These are phyloP conservation scores for Ophiostoma triangulosporum DNA, from an alignment of 2,329 filamentous ascomycete genomes.

Conservation along the genomic window DNA sequence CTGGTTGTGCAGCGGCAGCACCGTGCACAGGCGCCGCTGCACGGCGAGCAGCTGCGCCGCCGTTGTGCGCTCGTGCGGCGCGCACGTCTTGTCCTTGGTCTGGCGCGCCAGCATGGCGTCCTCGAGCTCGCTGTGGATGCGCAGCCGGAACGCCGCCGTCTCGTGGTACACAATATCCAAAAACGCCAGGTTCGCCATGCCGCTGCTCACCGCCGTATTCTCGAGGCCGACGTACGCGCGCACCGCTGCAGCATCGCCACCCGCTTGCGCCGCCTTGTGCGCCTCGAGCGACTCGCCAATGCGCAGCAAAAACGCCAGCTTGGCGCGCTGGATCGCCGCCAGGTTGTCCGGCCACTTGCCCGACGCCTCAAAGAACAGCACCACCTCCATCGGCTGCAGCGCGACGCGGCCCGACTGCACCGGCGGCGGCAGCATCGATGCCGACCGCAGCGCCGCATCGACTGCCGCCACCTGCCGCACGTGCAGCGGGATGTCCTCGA, in stretches of 20 bases:
- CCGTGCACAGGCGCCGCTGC: constrained; percentile 59
- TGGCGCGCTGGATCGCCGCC: constrained; percentile 81
- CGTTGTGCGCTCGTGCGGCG: constrained; percentile 52
- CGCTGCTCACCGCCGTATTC: constrained; percentile 65
- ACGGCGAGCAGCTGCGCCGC: constrained; percentile 54
- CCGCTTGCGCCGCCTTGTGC: constrained; percentile 25
- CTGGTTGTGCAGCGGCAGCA: constrained; percentile 67
- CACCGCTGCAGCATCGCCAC: constrained; percentile 34
- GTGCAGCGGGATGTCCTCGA: constrained; percentile 79
- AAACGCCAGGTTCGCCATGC: constrained; percentile 64
- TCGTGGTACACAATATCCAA: constrained; percentile 69
- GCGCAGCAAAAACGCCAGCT: constrained; percentile 75
- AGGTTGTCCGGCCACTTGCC: constrained; percentile 89
- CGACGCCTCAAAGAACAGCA: constrained; percentile 87
- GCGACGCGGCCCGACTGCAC: constrained; percentile 31
- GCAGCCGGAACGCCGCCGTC: constrained; percentile 63
- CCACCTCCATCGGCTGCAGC: constrained; percentile 54
- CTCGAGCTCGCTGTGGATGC: constrained; percentile 83
- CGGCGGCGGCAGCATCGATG: constrained; percentile 45
- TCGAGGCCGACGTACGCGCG: constrained; percentile 67
- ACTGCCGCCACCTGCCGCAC: constrained; percentile 67
- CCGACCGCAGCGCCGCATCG: constrained; percentile 58
- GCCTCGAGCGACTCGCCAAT: constrained; percentile 58
- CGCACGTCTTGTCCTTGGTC: constrained; percentile 57
- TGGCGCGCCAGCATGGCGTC: constrained; percentile 66